Evolutionary conservation across 495 filamentous ascomycete genomes (phyloP), one percentile per base, ranked within the genome.

Genomic region (Daldinia caldariorum): DNA sequence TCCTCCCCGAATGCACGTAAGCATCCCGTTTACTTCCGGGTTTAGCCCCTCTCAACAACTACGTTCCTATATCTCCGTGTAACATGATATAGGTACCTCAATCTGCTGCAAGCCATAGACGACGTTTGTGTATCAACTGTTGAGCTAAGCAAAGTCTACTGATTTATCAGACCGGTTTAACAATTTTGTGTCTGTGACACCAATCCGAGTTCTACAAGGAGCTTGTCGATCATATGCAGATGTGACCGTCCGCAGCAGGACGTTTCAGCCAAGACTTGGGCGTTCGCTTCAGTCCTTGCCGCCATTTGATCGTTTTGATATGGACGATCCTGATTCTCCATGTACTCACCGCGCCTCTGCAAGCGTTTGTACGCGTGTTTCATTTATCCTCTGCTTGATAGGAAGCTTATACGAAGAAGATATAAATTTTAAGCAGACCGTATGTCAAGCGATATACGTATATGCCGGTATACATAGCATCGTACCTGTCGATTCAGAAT

Each of bases 181-280:
- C 49, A 53, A 53, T 32, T 53, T 32, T 32, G 31, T 10, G 26
- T 53, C 13, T 53, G 49, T 53, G 4, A 1, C 4, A 53, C 49
- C 49, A 10, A 29, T 12, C 12, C 16, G 43, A 47, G 43, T 47
- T 12, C 3, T 47, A 22, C 43, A 47, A 22, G 43, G 20, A 16
- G 43, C 43, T 47, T 20, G 43, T 22, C 18, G 18, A 47, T 47
- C 43, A 20, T 47, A 20, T 47, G 43, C 18, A 47, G 18, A 8
- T 12, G 22, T 53, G 49, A 53, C 26, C 49, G 49, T 22, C 12
- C 22, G 13, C 12, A 4, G 9, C 13, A 2, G 5, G 9, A 53
- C 6, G 49, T 32, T 53, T 53, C 13, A 53, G 49, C 26, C 49
- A 53, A 53, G 49, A 53, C 5, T 26, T 53, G 26, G 49, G 49